phyloP scores from a whole-genome alignment of 1,139 yeast genomes.

The Suhomyces coccinellae region DNA sequence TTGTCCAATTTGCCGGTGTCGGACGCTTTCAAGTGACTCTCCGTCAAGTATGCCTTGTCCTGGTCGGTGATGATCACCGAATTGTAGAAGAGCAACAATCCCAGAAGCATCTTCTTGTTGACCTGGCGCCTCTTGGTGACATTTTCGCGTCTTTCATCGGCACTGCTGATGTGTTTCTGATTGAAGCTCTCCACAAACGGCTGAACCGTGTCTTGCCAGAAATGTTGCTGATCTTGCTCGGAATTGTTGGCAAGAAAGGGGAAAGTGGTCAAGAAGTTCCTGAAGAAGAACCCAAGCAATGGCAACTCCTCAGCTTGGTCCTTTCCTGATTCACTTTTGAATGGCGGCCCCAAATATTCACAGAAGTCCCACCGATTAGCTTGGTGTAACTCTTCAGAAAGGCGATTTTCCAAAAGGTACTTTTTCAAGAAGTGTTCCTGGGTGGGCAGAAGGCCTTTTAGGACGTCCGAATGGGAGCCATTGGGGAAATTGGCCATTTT shows the following conservation, averaged over 20 bases:
- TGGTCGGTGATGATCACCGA: conserved; percentile 69
- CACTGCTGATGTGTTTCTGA: conserved; percentile 61
- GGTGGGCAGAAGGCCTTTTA: conserved; percentile 30
- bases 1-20: conserved; percentile 54
- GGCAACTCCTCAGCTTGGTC: conserved; percentile 37
- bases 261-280: conserved; percentile 60
- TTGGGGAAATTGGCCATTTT: not conserved
- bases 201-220: conserved; percentile 82
- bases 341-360: conserved; percentile 73
- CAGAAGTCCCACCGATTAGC: conserved; percentile 62
- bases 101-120: conserved; percentile 57
- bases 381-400: conserved; percentile 59
- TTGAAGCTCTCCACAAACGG: conserved; percentile 78
- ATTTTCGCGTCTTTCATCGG: conserved; percentile 70
- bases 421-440: conserved; percentile 87
- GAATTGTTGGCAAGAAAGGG: conserved; percentile 64
- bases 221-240: conserved; percentile 49
- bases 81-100: conserved; percentile 67
- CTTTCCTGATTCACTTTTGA: conserved; percentile 27
- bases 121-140: conserved; percentile 70
- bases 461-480: not conserved
- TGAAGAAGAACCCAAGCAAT: conserved; percentile 62
- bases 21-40: conserved; percentile 51
- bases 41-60: conserved; percentile 52
- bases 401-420: conserved; percentile 63